A percentile compares a stretch with the other conserved stretches of the same genome.
Conservation (phyloP, 345 rosid species). For the Salix exigua region DNA sequence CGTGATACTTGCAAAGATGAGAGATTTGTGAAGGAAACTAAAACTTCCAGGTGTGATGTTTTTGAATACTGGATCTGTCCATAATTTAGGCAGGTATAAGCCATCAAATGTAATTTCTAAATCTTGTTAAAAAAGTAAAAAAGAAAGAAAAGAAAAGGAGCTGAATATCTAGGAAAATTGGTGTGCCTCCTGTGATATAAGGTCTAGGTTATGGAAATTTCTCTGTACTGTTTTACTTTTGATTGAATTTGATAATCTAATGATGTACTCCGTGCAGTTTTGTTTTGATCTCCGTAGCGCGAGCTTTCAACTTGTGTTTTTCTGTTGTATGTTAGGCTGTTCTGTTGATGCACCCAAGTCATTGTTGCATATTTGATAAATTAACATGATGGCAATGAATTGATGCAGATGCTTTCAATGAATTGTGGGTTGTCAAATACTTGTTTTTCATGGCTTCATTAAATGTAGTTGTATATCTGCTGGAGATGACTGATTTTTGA, state of each 20-base stretch:
- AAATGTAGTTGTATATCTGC: no score
- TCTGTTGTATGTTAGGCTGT: background rate
- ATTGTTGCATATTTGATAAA: background rate
- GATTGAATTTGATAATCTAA: background rate
- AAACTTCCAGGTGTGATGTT: background rate
- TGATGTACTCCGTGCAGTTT: background rate
- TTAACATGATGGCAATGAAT: background rate
- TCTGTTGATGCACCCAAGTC: background rate
- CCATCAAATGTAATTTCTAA: background rate
- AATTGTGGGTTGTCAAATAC: no score
- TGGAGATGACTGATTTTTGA: no score
- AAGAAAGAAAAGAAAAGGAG: background rate
- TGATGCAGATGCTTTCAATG: background rate
- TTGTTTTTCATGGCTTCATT: no score
- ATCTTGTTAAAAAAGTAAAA: background rate
- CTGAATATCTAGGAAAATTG: background rate
- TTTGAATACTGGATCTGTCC: background rate
- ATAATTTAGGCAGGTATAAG: background rate
- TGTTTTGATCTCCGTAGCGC: background rate
- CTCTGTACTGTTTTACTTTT: background rate
- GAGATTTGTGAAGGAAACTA: background rate
- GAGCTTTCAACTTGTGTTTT: background rate
- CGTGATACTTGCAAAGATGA: background rate
- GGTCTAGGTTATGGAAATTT: background rate
- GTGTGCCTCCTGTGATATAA: background rate